Evolutionary conservation across 495 filamentous ascomycete genomes (phyloP).

Genomic region (Hypoxylon intermedium): DNA sequence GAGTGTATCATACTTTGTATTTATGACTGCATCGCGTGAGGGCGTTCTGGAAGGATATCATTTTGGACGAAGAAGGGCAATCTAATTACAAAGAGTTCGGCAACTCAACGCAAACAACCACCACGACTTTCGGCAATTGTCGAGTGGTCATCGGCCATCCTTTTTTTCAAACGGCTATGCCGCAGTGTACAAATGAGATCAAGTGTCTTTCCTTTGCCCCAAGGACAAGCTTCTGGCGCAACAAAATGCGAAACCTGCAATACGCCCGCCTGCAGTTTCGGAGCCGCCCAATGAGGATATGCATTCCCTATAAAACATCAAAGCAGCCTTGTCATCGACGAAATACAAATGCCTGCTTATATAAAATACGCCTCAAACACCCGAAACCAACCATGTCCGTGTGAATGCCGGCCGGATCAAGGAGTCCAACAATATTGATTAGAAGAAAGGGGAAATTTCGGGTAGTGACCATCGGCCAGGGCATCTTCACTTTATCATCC

Average conservation of each 20-base stretch:
- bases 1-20: slow-evolving; percentile 9
- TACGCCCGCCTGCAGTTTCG: slow-evolving; percentile 35
- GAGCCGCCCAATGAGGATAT: slow-evolving; percentile 45
- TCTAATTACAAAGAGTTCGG: slow-evolving; percentile 45
- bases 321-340: slow-evolving; percentile 34
- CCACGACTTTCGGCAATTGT: slow-evolving; percentile 8
- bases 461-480: slow-evolving; percentile 9
- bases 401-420: slow-evolving; percentile 43
- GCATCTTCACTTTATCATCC: slow-evolving; percentile 49
- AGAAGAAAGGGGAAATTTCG: slow-evolving; percentile 15
- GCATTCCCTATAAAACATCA: slow-evolving; percentile 42
- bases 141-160: slow-evolving; percentile 11
- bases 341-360: slow-evolving; percentile 40
- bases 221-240: slow-evolving; percentile 12
- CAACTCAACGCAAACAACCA: not conserved
- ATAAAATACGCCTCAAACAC: slow-evolving; percentile 47
- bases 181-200: slow-evolving; percentile 38
- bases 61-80: slow-evolving; percentile 35
- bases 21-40: slow-evolving; percentile 9
- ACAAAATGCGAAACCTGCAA: slow-evolving; percentile 29
- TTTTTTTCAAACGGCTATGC: slow-evolving; percentile 22
- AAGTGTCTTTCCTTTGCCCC: slow-evolving; percentile 15
- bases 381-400: slow-evolving; percentile 45
- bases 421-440: slow-evolving; percentile 19
- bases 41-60: slow-evolving; percentile 39